Conservation (phyloP, 257 asterid genomes). For the Mentha longifolia region DNA sequence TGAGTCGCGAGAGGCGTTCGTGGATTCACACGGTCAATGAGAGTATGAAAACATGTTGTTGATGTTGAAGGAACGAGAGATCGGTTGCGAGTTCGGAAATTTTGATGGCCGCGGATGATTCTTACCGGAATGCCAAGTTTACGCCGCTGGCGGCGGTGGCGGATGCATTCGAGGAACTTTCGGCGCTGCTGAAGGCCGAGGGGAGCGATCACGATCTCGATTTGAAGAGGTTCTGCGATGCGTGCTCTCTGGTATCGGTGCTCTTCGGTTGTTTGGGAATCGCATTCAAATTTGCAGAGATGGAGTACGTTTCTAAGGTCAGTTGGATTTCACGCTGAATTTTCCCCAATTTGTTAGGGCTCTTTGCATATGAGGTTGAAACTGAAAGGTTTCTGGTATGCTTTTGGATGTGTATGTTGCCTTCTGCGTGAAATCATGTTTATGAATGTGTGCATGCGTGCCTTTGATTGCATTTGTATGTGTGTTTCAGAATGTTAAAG, state of each 20-base stretch:
- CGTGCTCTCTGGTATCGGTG: conserved; percentile 88
- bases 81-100: conserved; percentile 23
- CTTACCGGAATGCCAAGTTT: conserved; percentile 38
- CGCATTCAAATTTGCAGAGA: conserved; percentile 91
- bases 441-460: background rate
- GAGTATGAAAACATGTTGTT: conserved; percentile 36
- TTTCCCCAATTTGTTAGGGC: conserved; percentile 17
- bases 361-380: background rate
- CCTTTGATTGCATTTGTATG: background rate
- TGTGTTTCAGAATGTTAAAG: background rate
- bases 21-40: background rate
- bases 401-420: background rate
- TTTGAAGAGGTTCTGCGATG: conserved; percentile 81
- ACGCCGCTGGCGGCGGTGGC: conserved; percentile 83
- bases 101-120: conserved; percentile 53
- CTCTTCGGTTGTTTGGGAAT: conserved; percentile 88
- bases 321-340: conserved; percentile 7
- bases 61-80: conserved; percentile 49
- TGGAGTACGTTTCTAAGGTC: conserved; percentile 88
- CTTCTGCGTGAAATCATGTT: background rate
- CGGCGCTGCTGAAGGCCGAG: conserved; percentile 50
- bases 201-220: conserved; percentile 57
- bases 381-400: background rate
- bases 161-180: conserved; percentile 88
- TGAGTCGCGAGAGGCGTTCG: background rate